Evolutionary conservation across 1,284 basidiomycete species (phyloP).

Genomic region (Limonomyces culmigenus): DNA sequence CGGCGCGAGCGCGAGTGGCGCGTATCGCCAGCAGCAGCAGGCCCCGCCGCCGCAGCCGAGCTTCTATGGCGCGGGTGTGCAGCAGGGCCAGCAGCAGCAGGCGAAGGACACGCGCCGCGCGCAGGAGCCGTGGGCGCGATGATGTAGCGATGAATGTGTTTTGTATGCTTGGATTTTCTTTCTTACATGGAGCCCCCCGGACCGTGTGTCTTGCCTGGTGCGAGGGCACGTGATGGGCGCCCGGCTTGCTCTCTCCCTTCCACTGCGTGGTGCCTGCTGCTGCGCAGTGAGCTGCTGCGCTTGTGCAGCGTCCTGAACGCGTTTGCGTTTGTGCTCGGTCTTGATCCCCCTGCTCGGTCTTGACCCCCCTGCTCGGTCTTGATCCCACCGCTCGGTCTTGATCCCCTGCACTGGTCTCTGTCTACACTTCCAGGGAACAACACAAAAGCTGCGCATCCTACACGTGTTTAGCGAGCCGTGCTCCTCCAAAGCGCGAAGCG

Average conservation of each 20-base stretch:
- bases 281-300: neutral
- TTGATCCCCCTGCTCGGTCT: neutral
- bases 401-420: neutral
- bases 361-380: neutral
- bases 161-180: neutral
- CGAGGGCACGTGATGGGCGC: neutral
- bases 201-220: too few species aligned
- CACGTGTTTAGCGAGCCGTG: too few species aligned
- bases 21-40: conserved; percentile 22
- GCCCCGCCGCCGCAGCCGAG: conserved; percentile 35
- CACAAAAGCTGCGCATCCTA: too few species aligned
- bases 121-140: conserved; percentile 13
- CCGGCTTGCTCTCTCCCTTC: neutral
- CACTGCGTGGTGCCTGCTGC: neutral
- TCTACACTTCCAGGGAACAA: neutral
- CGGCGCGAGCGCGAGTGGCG: conserved; percentile 20
- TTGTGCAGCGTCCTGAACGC: neutral
- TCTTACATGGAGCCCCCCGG: too few species aligned
- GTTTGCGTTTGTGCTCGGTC: neutral
- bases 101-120: conserved; percentile 49
- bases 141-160: neutral
- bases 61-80: conserved; percentile 52
- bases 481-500: too few species aligned
- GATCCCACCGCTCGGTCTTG: neutral
- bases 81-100: conserved; percentile 22